Percentiles rank a stretch among this genome's conserved stretches.
phyloP scores from a whole-genome alignment of 176 grass and related monocot genomes.

The Oryza brachyantha region DNA sequence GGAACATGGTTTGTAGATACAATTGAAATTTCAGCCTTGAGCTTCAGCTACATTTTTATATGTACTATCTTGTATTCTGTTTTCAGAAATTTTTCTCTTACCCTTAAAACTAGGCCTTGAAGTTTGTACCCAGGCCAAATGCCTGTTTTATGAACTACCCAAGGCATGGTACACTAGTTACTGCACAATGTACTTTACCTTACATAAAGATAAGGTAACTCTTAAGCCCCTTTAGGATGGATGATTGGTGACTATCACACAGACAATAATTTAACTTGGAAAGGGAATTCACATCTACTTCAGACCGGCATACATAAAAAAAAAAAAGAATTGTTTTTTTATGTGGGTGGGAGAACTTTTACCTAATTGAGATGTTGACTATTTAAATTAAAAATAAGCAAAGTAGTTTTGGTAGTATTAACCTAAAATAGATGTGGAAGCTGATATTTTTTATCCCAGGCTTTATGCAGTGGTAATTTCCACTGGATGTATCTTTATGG shows the following conservation, averaged over 20 bases:
- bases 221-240: neutral
- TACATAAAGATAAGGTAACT: neutral
- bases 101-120: neutral
- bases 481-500: neutral
- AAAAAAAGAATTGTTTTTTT: neutral
- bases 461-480: constrained; percentile 2
- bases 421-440: neutral
- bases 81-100: neutral
- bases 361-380: neutral
- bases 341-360: neutral
- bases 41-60: neutral
- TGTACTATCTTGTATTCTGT: neutral
- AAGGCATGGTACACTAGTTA: neutral
- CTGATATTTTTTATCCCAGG: neutral
- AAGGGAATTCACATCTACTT: neutral
- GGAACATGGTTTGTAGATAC: neutral
- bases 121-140: neutral
- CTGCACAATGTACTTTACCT: neutral
- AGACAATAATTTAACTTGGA: neutral
- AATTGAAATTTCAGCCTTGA: neutral
- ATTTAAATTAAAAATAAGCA: neutral
- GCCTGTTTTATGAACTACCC: neutral
- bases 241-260: neutral
- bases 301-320: neutral
- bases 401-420: neutral